These are phyloP conservation scores for Dactylonectria estremocensis DNA, from an alignment of 2,329 filamentous ascomycete genomes.

Conservation along the genomic window DNA sequence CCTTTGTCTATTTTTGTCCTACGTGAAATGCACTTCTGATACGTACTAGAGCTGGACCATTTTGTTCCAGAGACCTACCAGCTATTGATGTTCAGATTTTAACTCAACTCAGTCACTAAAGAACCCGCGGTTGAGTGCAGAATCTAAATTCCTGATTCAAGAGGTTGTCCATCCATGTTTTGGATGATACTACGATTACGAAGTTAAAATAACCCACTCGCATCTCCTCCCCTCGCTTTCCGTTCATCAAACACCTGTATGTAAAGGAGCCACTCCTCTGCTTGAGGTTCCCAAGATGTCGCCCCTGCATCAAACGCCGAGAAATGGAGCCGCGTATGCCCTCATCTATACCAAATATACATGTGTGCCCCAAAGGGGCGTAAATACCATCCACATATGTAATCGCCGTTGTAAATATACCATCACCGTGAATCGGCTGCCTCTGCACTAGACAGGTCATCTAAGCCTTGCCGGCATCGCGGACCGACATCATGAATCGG, in stretches of 20 bases:
- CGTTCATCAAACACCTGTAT: constrained; percentile 18
- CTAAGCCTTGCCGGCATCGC: constrained; percentile 54
- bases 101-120: no score
- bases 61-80: no score
- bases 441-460: constrained; percentile 22
- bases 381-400: constrained; percentile 26
- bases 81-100: no score
- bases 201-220: constrained; percentile 35
- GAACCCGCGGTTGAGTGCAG: not conserved
- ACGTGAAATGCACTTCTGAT: not conserved
- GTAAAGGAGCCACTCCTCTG: not conserved
- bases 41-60: not conserved
- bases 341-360: constrained; percentile 49
- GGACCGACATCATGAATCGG: constrained; percentile 55
- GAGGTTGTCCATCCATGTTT: constrained; percentile 36
- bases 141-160: constrained; percentile 36
- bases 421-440: constrained; percentile 23
- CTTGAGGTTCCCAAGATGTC: constrained; percentile 28
- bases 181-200: constrained; percentile 32
- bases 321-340: constrained; percentile 43
- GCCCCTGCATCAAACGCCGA: constrained; percentile 45
- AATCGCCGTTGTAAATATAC: constrained; percentile 27
- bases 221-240: constrained; percentile 12
- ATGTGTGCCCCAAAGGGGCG: constrained; percentile 22
- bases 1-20: not conserved